Base-by-base conservation (phyloP, 202 grass and related monocot species). In the Carex sylvatica region DNA sequence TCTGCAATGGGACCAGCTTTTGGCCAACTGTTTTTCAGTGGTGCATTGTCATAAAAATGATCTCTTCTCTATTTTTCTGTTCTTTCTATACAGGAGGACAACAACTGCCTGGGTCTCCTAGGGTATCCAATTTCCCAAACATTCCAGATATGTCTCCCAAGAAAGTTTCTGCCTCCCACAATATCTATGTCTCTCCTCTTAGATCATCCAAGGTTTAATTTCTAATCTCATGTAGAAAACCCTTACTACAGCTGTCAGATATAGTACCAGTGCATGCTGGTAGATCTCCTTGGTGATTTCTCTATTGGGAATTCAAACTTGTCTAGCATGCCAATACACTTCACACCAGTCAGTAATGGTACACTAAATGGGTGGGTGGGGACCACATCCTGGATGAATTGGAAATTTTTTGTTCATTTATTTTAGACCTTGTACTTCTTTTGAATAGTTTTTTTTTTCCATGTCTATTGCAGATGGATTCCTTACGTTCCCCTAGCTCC, bases 91-190 rank as follows among this genome's bases (percentile, higher is more conserved):
- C 87, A 93, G 90, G 80, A 44, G 92, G 83, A 42, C 87, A 89
- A 89, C 85, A 89, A 89, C 83, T 90, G 82, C 96, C 90, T 61
- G 91, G 94, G 84, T 98, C 92, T 80, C 96, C 96, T 79, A 88
- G 88, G 58, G 60, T 95, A 66, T 74, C 96, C 80, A 87, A 89
- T 80, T 95, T 98, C 85, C 96, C 96, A 85, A 93, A 90, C 80
- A 87, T 98, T 88, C 96, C 96, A 44, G 92, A 95, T 80, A 98
- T 98, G 96, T 98, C 95, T 19, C 92, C 92, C 9, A 93, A 98
- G 88, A 98, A 95, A 86, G 92, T 98, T 73, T 98, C 96, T 86
- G 92, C 95, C 82, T 83, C 91, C 62, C 95, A 87, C 81, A 98
- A 95, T 79, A 86, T 98, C 10, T 98, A 95, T n/a, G 96, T 98